Evolutionary conservation across 1,139 yeast species (phyloP).

Genomic region (Zygosaccharomyces sapae): DNA sequence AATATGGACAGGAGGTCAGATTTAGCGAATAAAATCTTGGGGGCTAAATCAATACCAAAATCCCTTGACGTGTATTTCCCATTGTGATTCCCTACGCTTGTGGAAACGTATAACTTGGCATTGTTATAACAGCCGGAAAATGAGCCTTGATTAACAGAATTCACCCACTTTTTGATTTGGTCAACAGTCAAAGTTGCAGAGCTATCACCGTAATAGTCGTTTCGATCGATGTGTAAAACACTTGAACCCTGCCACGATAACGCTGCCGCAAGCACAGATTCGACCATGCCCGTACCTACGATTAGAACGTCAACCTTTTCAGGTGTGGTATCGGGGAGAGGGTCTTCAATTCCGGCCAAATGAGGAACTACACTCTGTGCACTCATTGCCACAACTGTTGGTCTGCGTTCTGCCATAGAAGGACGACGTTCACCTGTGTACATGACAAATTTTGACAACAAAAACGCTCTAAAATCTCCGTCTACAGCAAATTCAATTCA

Average conservation of each 20-base stretch:
- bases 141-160: slow-evolving; percentile 47
- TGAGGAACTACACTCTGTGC: slow-evolving; percentile 66
- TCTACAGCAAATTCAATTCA: too few relatives aligned
- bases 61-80: slow-evolving; percentile 48
- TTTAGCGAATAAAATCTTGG: slow-evolving; percentile 81
- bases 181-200: slow-evolving; percentile 82
- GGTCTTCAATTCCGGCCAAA: slow-evolving; percentile 70
- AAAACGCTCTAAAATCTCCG: too few relatives aligned
- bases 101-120: slow-evolving; percentile 71
- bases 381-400: slow-evolving; percentile 38
- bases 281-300: slow-evolving; percentile 88
- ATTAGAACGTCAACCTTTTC: slow-evolving; percentile 82
- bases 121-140: slow-evolving; percentile 48
- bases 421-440: slow-evolving; percentile 45
- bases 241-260: slow-evolving; percentile 93
- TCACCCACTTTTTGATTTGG: slow-evolving; percentile 78
- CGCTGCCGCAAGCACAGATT: slow-evolving; percentile 87
- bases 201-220: slow-evolving; percentile 82
- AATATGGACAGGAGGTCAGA: slow-evolving; percentile 77
- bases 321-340: slow-evolving; percentile 48
- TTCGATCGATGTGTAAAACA: slow-evolving; percentile 82
- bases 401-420: slow-evolving; percentile 65
- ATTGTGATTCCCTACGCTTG: slow-evolving; percentile 39
- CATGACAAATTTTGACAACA: slow-evolving; percentile 15
- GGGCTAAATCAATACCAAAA: slow-evolving; percentile 86